A percentile compares a stretch with the other conserved stretches of the same genome.
These are phyloP conservation scores for Aspergillus olivimuriae DNA, from an alignment of 495 filamentous ascomycete genomes.

Conservation along the genomic window DNA sequence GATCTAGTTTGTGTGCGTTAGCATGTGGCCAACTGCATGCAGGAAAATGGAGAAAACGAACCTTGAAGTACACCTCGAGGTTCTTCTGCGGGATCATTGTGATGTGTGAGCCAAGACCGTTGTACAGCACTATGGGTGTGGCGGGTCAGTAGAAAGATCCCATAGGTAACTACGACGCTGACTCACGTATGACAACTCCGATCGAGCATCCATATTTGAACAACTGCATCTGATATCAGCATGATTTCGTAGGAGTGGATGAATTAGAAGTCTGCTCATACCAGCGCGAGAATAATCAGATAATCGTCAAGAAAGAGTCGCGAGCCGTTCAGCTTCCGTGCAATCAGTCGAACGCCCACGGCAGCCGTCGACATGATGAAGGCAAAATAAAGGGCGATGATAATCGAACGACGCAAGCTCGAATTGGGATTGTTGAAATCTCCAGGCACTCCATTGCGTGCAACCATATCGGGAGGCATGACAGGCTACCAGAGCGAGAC, in stretches of 20 bases:
- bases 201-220: constrained; percentile 32
- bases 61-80: constrained; percentile 22
- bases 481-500: neutral
- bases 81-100: constrained; percentile 24
- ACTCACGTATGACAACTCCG: constrained; percentile 24
- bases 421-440: constrained; percentile 13
- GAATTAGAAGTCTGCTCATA: constrained; percentile 11
- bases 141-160: too few relatives aligned
- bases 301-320: constrained; percentile 30
- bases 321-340: constrained; percentile 19
- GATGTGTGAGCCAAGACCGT: constrained; percentile 31
- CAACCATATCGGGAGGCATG: constrained; percentile 1
- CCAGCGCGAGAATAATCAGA: constrained; percentile 31
- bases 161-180: too few relatives aligned
- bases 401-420: constrained; percentile 18
- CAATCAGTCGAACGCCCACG: constrained; percentile 24
- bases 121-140: constrained; percentile 28
- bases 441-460: neutral
- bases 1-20: constrained; percentile 6
- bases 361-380: constrained; percentile 23
- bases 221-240: constrained; percentile 9
- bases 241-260: neutral
- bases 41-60: constrained; percentile 5
- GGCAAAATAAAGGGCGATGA: constrained; percentile 24
- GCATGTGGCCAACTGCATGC: too few relatives aligned